Conservation (phyloP, 768 basidiomycete species). For the Imleria badia region DNA sequence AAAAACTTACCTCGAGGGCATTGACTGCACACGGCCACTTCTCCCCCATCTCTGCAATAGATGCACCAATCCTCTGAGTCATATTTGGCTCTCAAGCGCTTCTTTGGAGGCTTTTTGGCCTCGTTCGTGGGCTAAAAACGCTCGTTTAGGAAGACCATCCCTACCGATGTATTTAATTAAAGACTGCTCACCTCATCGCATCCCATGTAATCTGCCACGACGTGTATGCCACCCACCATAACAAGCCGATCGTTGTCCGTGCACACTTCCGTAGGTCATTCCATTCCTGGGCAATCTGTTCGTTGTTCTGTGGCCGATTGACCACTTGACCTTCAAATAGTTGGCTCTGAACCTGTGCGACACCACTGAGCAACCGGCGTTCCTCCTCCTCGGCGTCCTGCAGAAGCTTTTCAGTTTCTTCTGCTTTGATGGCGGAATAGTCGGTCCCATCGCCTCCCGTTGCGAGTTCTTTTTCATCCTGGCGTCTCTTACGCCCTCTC, state of each 20-base stretch:
- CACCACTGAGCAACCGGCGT: constrained; percentile 45
- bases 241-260: constrained; percentile 41
- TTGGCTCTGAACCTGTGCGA: constrained; percentile 58
- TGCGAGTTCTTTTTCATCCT: constrained; percentile 44
- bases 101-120: constrained; percentile 23
- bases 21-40: constrained; percentile 43
- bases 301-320: constrained; percentile 33
- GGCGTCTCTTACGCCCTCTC: constrained; percentile 43
- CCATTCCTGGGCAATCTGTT: constrained; percentile 49
- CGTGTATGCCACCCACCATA: constrained; percentile 36
- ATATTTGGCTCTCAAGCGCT: constrained; percentile 36
- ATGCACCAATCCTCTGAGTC: constrained; percentile 62
- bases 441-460: constrained; percentile 1
- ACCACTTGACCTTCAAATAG: constrained; percentile 56
- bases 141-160: constrained; percentile 5
- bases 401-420: constrained; percentile 31
- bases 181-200: constrained; percentile 28
- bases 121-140: constrained; percentile 14
- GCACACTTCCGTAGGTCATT: constrained; percentile 45
- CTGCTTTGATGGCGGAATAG: constrained; percentile 10
- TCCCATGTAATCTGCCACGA: constrained; percentile 31
- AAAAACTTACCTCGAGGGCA: constrained; percentile 54
- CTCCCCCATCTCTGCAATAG: constrained; percentile 58
- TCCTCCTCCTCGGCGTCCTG: constrained; percentile 56
- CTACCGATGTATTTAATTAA: constrained; percentile 24